Conservation (phyloP, 2,329 filamentous ascomycete species). For the Colletotrichum cereale region DNA sequence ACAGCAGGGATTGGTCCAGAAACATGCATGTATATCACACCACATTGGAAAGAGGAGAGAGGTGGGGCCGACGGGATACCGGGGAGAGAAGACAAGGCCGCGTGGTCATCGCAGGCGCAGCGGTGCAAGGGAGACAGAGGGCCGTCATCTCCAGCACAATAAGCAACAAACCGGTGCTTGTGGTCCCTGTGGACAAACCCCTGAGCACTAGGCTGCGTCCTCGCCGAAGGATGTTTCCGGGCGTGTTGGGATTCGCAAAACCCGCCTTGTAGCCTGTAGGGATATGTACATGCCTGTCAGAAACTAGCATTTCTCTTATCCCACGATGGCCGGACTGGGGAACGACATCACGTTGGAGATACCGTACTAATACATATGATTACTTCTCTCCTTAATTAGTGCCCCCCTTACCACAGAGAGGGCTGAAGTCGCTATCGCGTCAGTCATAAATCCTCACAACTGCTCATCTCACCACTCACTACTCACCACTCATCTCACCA, state of each 20-base stretch:
- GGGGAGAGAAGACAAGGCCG: slow-evolving; percentile 10
- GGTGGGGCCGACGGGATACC: too few species aligned
- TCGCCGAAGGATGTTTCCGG: not conserved
- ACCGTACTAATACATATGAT: too few species aligned
- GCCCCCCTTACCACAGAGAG: slow-evolving; percentile 21
- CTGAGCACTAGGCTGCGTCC: too few species aligned
- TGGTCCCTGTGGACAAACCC: too few species aligned
- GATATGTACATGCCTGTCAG: too few species aligned
- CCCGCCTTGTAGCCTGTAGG: not conserved
- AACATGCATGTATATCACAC: too few species aligned
- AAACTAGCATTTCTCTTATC: too few species aligned
- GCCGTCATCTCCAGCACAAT: not conserved
- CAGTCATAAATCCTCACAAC: not conserved
- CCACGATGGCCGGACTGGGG: not conserved
- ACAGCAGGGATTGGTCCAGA: too few species aligned
- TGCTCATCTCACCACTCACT: too few species aligned
- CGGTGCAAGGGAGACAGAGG: not conserved
- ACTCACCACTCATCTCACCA: not conserved
- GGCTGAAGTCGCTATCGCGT: slow-evolving; percentile 15
- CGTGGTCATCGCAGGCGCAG: slow-evolving; percentile 25
- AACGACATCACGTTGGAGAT: not conserved
- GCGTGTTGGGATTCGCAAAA: not conserved
- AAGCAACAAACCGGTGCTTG: not conserved
- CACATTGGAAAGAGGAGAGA: too few species aligned
- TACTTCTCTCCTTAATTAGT: too few species aligned